Conservation (phyloP, 345 rosid species). For the Populus pruinosa region DNA sequence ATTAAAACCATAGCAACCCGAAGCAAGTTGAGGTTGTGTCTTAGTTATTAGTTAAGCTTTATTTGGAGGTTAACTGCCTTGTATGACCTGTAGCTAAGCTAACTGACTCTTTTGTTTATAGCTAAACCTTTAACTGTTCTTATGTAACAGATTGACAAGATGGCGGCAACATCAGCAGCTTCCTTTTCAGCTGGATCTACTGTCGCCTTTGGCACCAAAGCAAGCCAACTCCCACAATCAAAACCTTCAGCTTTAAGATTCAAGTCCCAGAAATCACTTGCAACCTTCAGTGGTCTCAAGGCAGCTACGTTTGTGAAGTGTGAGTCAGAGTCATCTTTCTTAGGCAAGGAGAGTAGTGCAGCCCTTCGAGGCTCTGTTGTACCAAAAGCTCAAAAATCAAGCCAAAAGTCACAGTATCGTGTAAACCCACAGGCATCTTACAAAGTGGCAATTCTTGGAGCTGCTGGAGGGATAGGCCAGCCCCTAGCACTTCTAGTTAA, state of each 20-base stretch:
- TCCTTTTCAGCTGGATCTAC: conserved; percentile 54
- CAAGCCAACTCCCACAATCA: conserved; percentile 38
- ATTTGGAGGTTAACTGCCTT: not conserved
- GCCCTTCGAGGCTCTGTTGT: conserved; percentile 44
- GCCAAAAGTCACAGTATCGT: conserved; percentile 31
- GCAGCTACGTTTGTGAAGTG: conserved; percentile 46
- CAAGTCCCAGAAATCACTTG: conserved; percentile 34
- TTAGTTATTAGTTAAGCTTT: not conserved
- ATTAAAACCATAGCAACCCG: not conserved
- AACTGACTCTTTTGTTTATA: not conserved
- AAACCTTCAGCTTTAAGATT: conserved; percentile 40
- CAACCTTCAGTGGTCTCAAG: conserved; percentile 58
- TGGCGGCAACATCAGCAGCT: conserved; percentile 74
- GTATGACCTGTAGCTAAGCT: not conserved
- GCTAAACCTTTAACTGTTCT: not conserved
- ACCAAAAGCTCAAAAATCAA: conserved; percentile 32
- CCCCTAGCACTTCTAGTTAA: conserved; percentile 80
- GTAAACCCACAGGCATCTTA: conserved; percentile 63
- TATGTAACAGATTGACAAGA: conserved; percentile 26
- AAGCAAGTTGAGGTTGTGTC: not conserved
- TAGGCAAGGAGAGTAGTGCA: conserved; percentile 45
- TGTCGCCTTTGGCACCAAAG: conserved; percentile 42
- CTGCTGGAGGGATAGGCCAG: conserved; percentile 92
- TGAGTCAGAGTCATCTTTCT: conserved; percentile 54
- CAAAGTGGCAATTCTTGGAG: conserved; percentile 80